A percentile compares a stretch with the other conserved stretches of the same genome.
phyloP scores from a whole-genome alignment of 2,329 filamentous ascomycete genomes.

The Colletotrichum chlorophyti region DNA sequence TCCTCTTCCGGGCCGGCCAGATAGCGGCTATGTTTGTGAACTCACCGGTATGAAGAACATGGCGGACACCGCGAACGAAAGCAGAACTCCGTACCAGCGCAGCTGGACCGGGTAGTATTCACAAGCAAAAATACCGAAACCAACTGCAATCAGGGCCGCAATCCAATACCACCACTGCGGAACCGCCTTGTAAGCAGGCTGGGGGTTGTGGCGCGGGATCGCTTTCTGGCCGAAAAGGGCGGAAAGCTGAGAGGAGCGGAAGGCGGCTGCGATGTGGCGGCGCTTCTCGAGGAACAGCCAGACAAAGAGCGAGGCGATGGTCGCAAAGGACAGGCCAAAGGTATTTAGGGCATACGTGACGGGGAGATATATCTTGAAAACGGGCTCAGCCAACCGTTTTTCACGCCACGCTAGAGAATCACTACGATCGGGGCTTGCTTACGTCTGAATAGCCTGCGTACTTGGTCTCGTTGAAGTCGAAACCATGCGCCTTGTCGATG shows the following conservation, averaged over 20 bases:
- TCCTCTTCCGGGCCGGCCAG: neutral
- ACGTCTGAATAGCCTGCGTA: constrained; percentile 60
- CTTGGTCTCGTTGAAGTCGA: constrained; percentile 51
- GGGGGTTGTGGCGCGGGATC: neutral
- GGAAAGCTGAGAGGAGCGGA: neutral
- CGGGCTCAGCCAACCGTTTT: too few species aligned
- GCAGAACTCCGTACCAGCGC: constrained; percentile 39
- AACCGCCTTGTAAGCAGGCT: constrained; percentile 30
- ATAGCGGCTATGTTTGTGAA: constrained; percentile 41
- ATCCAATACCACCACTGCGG: constrained; percentile 37
- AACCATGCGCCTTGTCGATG: constrained; percentile 44
- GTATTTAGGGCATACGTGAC: constrained; percentile 51
- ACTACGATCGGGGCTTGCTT: constrained; percentile 34
- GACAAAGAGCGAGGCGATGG: constrained; percentile 47
- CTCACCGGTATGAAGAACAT: constrained; percentile 38
- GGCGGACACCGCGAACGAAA: constrained; percentile 36
- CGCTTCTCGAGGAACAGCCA: constrained; percentile 41
- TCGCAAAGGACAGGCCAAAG: constrained; percentile 60
- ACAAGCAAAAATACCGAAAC: constrained; percentile 37
- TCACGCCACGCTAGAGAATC: too few species aligned
- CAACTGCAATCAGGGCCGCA: constrained; percentile 30
- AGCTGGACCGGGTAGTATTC: constrained; percentile 40
- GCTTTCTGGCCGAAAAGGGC: neutral
- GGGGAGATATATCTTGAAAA: constrained; percentile 55
- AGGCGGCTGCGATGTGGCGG: constrained; percentile 27